Evolutionary conservation across 768 basidiomycete genomes (phyloP), one percentile per base, ranked within the genome.

Genomic region (Cystobasidium tubakii): DNA sequence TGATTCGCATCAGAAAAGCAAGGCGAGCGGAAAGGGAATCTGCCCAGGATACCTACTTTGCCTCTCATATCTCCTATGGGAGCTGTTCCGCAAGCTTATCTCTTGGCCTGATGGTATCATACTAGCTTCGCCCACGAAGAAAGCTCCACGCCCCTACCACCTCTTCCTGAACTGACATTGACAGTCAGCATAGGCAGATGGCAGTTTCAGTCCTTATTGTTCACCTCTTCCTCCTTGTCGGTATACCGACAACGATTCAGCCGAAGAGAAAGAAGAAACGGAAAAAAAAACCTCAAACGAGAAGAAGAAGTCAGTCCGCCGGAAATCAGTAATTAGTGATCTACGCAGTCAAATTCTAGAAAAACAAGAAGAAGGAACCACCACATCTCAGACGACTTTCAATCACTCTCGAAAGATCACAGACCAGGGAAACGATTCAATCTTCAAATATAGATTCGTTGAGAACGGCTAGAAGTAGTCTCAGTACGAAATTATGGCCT

Each of bases 31-130:
- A 31, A 60, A 29, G 57, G 29, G 13, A 15, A 15, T 12, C 21
- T 60, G 2, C 57, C 57, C 13, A 27, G 57, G 13, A 60, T 60
- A 60, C 57, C 57, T 60, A 60, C 57, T 6, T 29, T 60, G 6
- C 4, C 17, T 60, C 57, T 60, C 27, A 60, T 60, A 29, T 60
- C 57, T 15, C 57, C 57, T 29, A 60, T 60, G 57, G 57, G 57
- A 2, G 29, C 57, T 34, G 12, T 60, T 25, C n/a, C 4, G 57
- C 12, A 12, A 25, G 13, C 57, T 15, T 27, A 60, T 60, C 9
- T 60, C 57, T 29, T 60, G 57, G 12, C 57, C 57, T 29, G 57
- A 60, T 27, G 57, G 57, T 60, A 29, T 60, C 6, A 12, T 60
- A 34, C n/a, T n/a, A n/a, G 3, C 46, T 50, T 9, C 15, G 3